phyloP scores from a whole-genome alignment of 768 basidiomycete species.

The Sarcodon sp. region DNA sequence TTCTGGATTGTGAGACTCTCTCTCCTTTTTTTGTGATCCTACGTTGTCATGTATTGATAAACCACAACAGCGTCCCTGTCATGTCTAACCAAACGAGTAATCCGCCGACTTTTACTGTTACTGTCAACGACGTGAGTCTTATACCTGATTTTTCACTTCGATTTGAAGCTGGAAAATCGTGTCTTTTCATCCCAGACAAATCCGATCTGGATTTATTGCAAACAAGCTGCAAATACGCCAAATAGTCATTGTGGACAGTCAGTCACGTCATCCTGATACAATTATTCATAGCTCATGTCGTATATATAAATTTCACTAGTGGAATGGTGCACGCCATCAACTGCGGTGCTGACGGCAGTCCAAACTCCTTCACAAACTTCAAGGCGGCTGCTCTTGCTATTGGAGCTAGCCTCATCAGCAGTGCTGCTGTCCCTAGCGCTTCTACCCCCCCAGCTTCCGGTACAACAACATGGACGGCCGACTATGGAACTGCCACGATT shows the following conservation, averaged over 20 bases:
- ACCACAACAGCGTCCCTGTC: slow-evolving; percentile 31
- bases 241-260: slow-evolving; percentile 39
- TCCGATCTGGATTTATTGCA: slow-evolving; percentile 50
- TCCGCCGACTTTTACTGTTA: slow-evolving; percentile 36
- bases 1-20: slow-evolving; percentile 39
- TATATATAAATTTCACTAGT: background rate
- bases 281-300: background rate
- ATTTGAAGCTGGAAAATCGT: background rate
- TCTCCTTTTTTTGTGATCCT: background rate
- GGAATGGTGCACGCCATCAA: slow-evolving; percentile 64
- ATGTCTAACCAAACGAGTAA: slow-evolving; percentile 32
- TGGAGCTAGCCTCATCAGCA: slow-evolving; percentile 34
- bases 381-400: slow-evolving; percentile 42
- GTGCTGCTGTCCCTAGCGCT: slow-evolving; percentile 23
- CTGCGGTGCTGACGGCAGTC: slow-evolving; percentile 36
- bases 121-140: slow-evolving; percentile 20
- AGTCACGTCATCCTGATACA: background rate
- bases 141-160: background rate
- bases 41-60: background rate
- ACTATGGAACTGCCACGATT: slow-evolving; percentile 37
- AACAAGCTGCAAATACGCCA: slow-evolving; percentile 35
- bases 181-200: slow-evolving; percentile 22
- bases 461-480: slow-evolving; percentile 22
- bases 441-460: slow-evolving; percentile 11
- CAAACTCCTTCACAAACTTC: slow-evolving; percentile 52